Percentiles rank a stretch among this genome's conserved stretches.
Evolutionary conservation across 2,329 filamentous ascomycete species (phyloP).

Genomic region (Colletotrichum tropicale): DNA sequence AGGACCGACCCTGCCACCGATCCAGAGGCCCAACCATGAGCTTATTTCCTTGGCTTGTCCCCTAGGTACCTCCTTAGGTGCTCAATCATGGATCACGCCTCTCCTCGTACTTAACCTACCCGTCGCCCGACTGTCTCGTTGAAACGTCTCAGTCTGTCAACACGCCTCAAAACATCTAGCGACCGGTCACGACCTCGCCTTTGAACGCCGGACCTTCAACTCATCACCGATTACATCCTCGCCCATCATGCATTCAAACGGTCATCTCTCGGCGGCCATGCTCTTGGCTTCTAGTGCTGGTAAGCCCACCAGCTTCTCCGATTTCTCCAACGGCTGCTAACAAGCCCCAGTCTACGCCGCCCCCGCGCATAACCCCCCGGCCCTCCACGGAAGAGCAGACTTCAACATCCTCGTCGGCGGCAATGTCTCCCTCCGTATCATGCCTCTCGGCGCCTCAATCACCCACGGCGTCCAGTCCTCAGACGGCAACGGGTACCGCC

Average conservation of each 20-base stretch:
- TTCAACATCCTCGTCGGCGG: constrained; percentile 18
- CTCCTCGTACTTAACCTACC: constrained; percentile 2
- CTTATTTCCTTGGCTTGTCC: neutral
- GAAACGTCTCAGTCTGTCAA: neutral
- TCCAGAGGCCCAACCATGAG: neutral
- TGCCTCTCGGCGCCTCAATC: constrained; percentile 49
- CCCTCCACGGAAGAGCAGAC: constrained; percentile 4
- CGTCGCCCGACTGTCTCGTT: neutral
- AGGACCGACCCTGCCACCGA: neutral
- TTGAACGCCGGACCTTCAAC: neutral
- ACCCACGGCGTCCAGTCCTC: constrained; percentile 40
- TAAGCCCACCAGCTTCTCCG: neutral
- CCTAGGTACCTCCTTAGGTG: neutral
- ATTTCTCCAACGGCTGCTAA: neutral
- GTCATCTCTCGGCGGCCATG: neutral
- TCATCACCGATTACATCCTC: neutral
- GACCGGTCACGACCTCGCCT: neutral
- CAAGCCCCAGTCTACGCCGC: constrained; percentile 15
- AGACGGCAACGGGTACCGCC: constrained; percentile 44
- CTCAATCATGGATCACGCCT: neutral
- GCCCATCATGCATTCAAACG: constrained; percentile 1
- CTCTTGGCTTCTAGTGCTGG: constrained; percentile 13
- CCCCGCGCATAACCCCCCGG: neutral
- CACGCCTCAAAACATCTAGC: neutral
- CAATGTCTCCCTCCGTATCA: constrained; percentile 41